A percentile compares a stretch with the other conserved stretches of the same genome.
phyloP scores from a whole-genome alignment of 2,329 filamentous ascomycete genomes.

The Cercospora sp. region DNA sequence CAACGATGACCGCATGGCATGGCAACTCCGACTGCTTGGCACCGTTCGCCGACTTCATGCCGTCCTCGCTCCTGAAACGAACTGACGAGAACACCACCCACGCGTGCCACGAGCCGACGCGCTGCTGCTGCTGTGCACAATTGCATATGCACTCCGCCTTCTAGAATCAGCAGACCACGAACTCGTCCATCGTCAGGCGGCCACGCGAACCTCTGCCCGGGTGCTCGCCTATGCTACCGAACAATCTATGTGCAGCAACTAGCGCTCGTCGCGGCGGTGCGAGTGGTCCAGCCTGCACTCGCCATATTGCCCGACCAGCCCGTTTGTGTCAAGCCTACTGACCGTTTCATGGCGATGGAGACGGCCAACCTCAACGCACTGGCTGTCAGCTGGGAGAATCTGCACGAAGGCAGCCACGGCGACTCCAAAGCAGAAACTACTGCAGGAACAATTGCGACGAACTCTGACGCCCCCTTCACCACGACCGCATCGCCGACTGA shows the following conservation, averaged over 20 bases:
- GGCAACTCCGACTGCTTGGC: neutral
- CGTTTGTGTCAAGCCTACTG: neutral
- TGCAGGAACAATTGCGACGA: neutral
- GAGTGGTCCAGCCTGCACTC: neutral
- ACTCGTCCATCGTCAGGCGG: neutral
- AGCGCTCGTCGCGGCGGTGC: neutral
- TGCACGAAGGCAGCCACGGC: neutral
- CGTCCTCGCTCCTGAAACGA: neutral
- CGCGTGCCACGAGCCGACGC: neutral
- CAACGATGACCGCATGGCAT: neutral
- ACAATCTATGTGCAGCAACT: constrained; percentile 4
- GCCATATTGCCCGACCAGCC: neutral
- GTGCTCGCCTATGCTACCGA: neutral
- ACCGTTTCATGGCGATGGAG: neutral
- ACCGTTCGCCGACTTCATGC: neutral
- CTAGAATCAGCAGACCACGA: neutral
- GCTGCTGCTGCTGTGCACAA: neutral
- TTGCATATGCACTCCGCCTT: neutral
- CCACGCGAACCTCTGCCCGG: neutral
- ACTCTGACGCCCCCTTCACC: neutral
- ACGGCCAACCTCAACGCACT: neutral
- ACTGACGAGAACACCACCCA: neutral
- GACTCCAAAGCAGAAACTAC: neutral
- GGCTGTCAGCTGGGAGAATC: neutral
- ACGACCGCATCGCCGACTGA: neutral